phyloP scores from a whole-genome alignment of 78 protist genomes.

The Monosiga brevicollis region DNA sequence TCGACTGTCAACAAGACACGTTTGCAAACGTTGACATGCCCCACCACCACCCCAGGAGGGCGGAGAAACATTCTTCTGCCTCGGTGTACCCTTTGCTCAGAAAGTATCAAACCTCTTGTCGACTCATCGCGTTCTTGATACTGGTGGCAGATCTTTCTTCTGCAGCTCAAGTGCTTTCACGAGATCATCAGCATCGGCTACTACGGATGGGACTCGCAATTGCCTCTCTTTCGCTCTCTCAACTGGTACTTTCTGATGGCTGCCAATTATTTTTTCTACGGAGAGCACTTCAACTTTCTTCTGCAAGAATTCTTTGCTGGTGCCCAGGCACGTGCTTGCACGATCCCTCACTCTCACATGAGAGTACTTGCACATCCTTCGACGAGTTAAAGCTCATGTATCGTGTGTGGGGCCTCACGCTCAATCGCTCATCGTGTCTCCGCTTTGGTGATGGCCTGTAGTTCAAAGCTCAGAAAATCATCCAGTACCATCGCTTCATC shows the following conservation, averaged over 20 bases:
- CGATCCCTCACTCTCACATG: not conserved
- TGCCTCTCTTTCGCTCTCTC: constrained; percentile 23
- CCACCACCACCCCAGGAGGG: not conserved
- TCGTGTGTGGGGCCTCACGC: not conserved
- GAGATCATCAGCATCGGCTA: constrained; percentile 41
- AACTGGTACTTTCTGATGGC: constrained; percentile 44
- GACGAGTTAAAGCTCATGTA: constrained; percentile 15
- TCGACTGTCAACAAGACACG: not conserved
- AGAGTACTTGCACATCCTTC: constrained; percentile 17
- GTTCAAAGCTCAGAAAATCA: not conserved
- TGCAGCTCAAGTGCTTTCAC: constrained; percentile 32
- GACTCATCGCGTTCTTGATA: not conserved
- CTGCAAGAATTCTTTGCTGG: constrained; percentile 1
- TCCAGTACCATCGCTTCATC: constrained; percentile 11
- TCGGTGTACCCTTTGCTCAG: not conserved
- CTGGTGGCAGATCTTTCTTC: constrained; percentile 21
- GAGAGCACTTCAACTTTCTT: constrained; percentile 5
- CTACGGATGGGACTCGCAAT: constrained; percentile 17
- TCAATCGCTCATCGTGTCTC: not conserved
- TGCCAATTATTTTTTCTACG: constrained; percentile 53
- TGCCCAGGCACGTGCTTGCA: not conserved
- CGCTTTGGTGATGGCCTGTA: not conserved
- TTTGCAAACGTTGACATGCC: not conserved
- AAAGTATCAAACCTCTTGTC: not conserved
- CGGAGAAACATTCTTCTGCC: not conserved